Conservation (phyloP, 805 yeast species). For the Blastobotrys mokoenaii region DNA sequence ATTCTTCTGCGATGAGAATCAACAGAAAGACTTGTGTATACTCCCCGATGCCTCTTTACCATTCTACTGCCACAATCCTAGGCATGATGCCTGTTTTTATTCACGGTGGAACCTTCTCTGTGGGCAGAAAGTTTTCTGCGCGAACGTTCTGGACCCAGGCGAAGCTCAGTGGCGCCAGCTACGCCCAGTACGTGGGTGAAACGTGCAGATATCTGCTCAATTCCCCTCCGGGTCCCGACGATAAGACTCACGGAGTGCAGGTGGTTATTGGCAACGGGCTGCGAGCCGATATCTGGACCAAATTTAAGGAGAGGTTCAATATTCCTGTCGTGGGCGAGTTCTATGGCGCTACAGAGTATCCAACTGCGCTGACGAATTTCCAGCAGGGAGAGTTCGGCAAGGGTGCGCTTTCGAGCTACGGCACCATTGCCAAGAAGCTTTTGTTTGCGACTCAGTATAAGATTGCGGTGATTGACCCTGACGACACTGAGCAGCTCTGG, state of each 20-base stretch:
- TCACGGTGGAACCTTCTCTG: conserved; percentile 66
- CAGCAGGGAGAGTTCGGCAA: conserved; percentile 74
- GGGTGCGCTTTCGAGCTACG: conserved; percentile 84
- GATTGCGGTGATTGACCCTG: conserved; percentile 69
- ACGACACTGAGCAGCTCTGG: conserved; percentile 63
- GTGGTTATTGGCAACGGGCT: conserved; percentile 89
- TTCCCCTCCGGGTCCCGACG: conserved; percentile 53
- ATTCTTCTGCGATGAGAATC: conserved; percentile 61
- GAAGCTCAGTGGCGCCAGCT: conserved; percentile 59
- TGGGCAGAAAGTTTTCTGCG: conserved; percentile 77
- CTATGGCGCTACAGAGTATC: conserved; percentile 90
- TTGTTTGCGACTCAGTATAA: conserved; percentile 33
- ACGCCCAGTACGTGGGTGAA: conserved; percentile 91
- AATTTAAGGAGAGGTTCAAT: conserved; percentile 68
- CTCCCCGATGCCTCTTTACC: conserved; percentile 94
- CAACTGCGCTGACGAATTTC: conserved; percentile 73
- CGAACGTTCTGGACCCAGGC: conserved; percentile 88
- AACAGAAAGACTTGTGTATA: conserved; percentile 49
- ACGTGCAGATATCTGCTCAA: conserved; percentile 78
- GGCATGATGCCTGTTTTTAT: conserved; percentile 53
- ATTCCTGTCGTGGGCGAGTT: conserved; percentile 78
- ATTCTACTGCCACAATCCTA: conserved; percentile 84
- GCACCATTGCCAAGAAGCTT: conserved; percentile 32
- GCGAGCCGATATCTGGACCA: conserved; percentile 79
- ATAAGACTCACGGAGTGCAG: conserved; percentile 47